Evolutionary conservation across 2,329 filamentous ascomycete genomes (phyloP), one percentile per base, ranked within the genome.

Genomic region (Colletotrichum spinosum): DNA sequence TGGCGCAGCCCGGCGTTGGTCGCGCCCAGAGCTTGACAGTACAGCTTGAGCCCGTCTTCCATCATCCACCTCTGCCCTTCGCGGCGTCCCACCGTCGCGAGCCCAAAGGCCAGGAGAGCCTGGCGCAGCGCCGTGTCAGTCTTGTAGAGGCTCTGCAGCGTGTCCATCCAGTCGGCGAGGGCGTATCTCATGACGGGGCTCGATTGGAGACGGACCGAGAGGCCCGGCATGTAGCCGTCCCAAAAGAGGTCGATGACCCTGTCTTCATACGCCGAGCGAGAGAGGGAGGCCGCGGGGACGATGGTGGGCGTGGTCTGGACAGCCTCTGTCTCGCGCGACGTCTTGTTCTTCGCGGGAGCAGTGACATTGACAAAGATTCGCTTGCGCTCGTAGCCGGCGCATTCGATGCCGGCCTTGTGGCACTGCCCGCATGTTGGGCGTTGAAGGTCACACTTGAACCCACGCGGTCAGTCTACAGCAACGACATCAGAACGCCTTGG

Each of bases 41-140:
- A 72, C 9, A 70, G 63, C 15, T 69, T 62, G 8, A 72, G 56
- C 4, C 70, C 69, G 38, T 71, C 69, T 3, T 63, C 61, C 1
- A 67, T 52, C 42, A 70, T 63, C 51, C 67, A 67, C 25, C 67
- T 65, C 15, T 71, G 62, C 38, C 54, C 65, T 34, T 71, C 69
- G 6, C 65, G 51, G 17, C 68, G 65, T 2, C 70, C 69, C 3
- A 72, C 54, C 6, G 70, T 70, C 1, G 67, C 69, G 13, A 68
- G 62, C 10, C 70, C 69, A 33, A 72, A 63, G 4, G 71, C 70
- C n/a, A 71, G 17, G 3, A 71, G 50, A 1, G 68, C 67, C 42
- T 62, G 67, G 3, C 59, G 55, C 35, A 68, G 17, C 33, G 59
- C 67, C 1, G 33, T 33, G 25, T 72, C 70, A 33, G 67, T 67